Conservation (phyloP, 176 grass and related monocot genomes). For the Pontederia paniculata region DNA sequence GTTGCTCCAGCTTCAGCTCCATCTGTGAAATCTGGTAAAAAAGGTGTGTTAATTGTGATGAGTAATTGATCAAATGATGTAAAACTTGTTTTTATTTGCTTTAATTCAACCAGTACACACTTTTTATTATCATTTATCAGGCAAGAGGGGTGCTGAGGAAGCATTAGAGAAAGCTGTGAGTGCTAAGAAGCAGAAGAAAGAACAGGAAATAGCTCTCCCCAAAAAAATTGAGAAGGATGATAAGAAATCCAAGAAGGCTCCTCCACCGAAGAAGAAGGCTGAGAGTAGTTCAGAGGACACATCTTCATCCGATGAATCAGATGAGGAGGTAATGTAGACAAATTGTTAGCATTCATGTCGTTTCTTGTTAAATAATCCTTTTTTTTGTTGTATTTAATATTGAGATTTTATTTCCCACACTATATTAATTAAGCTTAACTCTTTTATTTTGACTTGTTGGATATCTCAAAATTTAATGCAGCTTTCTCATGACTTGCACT, state of each 20-base stretch:
- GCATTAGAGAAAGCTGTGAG: conserved; percentile 40
- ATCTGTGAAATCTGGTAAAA: conserved; percentile 53
- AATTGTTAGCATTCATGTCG: background rate
- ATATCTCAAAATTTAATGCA: too few relatives aligned
- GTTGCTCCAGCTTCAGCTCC: conserved; percentile 4
- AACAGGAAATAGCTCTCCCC: conserved; percentile 1
- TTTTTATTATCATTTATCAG: conserved; percentile 25
- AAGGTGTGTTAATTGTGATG: conserved; percentile 25
- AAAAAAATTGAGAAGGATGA: conserved; percentile 1
- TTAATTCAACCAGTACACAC: background rate
- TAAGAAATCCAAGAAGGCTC: conserved; percentile 55
- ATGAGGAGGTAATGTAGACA: conserved; percentile 35
- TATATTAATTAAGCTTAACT: too few relatives aligned
- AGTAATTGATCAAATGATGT: background rate
- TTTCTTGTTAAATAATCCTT: too few relatives aligned
- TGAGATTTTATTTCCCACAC: too few relatives aligned
- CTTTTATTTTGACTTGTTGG: too few relatives aligned
- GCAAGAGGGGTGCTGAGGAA: conserved; percentile 52
- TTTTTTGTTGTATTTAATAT: background rate
- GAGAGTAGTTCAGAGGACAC: conserved; percentile 59
- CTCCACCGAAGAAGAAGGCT: conserved; percentile 35
- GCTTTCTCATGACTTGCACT: too few relatives aligned
- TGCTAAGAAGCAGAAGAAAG: conserved; percentile 64
- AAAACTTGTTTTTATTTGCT: background rate
- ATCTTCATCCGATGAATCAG: conserved; percentile 44